phyloP scores from a whole-genome alignment of 2,329 filamentous ascomycete genomes.

The Penicillium sp. region DNA sequence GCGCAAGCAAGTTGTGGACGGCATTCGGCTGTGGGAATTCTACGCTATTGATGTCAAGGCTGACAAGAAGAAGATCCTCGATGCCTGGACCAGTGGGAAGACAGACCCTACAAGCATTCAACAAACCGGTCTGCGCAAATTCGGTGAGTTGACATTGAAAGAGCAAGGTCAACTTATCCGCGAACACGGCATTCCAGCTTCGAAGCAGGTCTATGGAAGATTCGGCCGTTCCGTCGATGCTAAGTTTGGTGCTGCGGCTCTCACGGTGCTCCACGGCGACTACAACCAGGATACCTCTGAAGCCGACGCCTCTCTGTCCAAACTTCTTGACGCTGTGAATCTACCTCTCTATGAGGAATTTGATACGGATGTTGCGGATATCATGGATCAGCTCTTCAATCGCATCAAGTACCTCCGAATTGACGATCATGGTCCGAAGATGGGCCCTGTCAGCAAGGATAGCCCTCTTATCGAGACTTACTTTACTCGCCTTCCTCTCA shows the following conservation, averaged over 20 bases:
- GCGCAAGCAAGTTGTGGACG: slow-evolving; percentile 75
- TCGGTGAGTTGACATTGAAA: slow-evolving; percentile 58
- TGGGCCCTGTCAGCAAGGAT: slow-evolving; percentile 73
- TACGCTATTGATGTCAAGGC: slow-evolving; percentile 80
- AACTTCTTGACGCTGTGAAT: slow-evolving; percentile 81
- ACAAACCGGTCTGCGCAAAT: slow-evolving; percentile 46
- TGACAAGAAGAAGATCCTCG: slow-evolving; percentile 67
- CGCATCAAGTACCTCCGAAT: slow-evolving; percentile 92
- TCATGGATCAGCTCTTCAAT: slow-evolving; percentile 89
- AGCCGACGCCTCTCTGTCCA: slow-evolving; percentile 55
- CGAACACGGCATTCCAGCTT: slow-evolving; percentile 69
- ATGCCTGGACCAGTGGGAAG: slow-evolving; percentile 65
- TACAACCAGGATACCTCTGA: slow-evolving; percentile 56
- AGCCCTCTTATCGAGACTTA: slow-evolving; percentile 90
- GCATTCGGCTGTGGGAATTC: slow-evolving; percentile 87
- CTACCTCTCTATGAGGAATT: slow-evolving; percentile 90
- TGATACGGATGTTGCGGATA: slow-evolving; percentile 77
- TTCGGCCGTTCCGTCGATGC: slow-evolving; percentile 73
- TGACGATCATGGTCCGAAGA: slow-evolving; percentile 87
- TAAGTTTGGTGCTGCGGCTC: slow-evolving; percentile 66
- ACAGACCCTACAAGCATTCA: slow-evolving; percentile 18
- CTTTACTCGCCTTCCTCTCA: slow-evolving; percentile 84
- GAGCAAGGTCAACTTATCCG: slow-evolving; percentile 63
- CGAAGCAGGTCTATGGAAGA: slow-evolving; percentile 75
- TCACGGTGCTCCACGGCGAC: slow-evolving; percentile 69